Conservation (phyloP, 2,329 filamentous ascomycete genomes). For the Penicillium griseofulvum region DNA sequence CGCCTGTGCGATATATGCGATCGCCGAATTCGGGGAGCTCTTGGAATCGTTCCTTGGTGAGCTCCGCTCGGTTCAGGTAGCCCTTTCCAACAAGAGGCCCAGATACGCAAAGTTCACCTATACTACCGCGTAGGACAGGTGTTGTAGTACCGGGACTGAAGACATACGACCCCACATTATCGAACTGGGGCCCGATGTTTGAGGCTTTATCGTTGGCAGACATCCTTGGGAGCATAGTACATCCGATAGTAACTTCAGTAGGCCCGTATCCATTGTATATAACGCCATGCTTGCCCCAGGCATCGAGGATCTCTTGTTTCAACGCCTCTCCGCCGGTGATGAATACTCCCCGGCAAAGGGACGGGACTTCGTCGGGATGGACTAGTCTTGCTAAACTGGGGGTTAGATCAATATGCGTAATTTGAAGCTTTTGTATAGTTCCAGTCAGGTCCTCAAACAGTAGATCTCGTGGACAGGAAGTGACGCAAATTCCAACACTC, state of each 20-base stretch:
- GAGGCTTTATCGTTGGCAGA: conserved; percentile 73
- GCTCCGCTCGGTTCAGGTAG: conserved; percentile 75
- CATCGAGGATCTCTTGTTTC: conserved; percentile 83
- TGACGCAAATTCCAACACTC: conserved; percentile 82
- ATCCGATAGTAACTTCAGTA: conserved; percentile 88
- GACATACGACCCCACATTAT: conserved; percentile 83
- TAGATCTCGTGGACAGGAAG: conserved; percentile 76
- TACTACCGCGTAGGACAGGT: conserved; percentile 72
- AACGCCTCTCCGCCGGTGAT: conserved; percentile 89
- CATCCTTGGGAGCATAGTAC: conserved; percentile 84
- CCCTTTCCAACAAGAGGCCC: conserved; percentile 85
- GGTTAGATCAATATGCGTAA: conserved; percentile 90
- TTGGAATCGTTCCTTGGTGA: conserved; percentile 76
- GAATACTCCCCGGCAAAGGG: conserved; percentile 77
- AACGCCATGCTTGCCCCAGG: conserved; percentile 74
- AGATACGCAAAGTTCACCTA: conserved; percentile 86
- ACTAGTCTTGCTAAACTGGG: conserved; percentile 79
- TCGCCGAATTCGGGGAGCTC: conserved; percentile 56
- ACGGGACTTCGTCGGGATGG: conserved; percentile 76
- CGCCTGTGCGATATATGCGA: conserved; percentile 80
- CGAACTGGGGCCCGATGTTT: conserved; percentile 84
- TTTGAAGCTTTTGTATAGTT: conserved; percentile 67
- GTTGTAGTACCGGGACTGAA: conserved; percentile 65
- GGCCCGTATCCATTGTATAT: conserved; percentile 94
- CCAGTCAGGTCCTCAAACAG: conserved; percentile 78